Conservation (phyloP, 2,329 filamentous ascomycete species). For the Aspergillus japonicus region DNA sequence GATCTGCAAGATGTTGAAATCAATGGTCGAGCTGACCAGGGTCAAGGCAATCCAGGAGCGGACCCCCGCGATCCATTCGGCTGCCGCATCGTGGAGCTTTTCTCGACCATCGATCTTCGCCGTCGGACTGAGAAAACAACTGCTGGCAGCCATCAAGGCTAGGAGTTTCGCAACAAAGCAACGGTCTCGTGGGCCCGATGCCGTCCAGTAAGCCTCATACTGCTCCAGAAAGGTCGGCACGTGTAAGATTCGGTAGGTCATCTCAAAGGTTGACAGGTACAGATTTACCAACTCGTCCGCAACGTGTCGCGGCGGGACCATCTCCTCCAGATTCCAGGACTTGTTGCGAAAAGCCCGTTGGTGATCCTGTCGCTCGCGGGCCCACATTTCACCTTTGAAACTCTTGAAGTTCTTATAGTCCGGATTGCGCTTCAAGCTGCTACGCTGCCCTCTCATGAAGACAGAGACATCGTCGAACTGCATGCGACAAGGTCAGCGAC, state of each 20-base stretch:
- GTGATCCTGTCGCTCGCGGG: conserved; percentile 29
- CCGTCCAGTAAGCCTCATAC: conserved; percentile 56
- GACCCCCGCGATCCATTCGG: conserved; percentile 41
- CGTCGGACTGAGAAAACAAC: conserved; percentile 41
- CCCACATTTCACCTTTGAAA: conserved; percentile 31
- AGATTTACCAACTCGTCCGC: conserved; percentile 53
- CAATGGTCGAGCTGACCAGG: conserved; percentile 31
- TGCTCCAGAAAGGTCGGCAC: conserved; percentile 56
- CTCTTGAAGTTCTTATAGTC: conserved; percentile 29
- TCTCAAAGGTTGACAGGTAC: conserved; percentile 59
- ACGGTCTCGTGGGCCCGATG: conserved; percentile 40
- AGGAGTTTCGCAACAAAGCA: conserved; percentile 50
- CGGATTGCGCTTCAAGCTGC: conserved; percentile 20
- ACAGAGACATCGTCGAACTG: conserved; percentile 32
- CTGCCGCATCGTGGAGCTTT: conserved; percentile 50
- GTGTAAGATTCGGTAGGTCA: conserved; percentile 58
- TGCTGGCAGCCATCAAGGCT: conserved; percentile 42
- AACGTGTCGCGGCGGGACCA: conserved; percentile 47
- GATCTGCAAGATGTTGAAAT: conserved; percentile 34
- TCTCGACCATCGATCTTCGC: conserved; percentile 22
- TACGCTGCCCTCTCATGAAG: conserved; percentile 25
- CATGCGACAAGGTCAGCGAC: neutral
- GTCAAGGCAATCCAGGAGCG: conserved; percentile 36
- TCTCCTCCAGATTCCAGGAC: conserved; percentile 30
- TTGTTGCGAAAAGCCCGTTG: conserved; percentile 32